Base-by-base conservation (phyloP, 108 stramenopile genomes). In the Nitzschia sp. region DNA sequence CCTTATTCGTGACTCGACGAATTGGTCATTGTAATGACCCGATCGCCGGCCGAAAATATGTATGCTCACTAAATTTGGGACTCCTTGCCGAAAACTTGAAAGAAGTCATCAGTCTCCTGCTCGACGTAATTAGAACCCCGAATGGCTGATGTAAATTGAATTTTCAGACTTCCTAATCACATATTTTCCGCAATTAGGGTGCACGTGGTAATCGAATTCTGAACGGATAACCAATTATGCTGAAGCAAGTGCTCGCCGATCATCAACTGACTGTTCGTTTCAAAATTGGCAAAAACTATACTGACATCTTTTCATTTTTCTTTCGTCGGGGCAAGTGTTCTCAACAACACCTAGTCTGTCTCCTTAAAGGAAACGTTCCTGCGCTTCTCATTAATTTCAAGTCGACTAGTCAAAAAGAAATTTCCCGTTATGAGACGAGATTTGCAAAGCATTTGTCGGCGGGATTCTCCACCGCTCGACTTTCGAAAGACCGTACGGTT, bases 401-500 rank as follows among this genome's bases (percentile, higher is more conserved):
- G 38, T 9, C 13, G 38, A 9, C 6, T 42, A 6, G 38, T 9
- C 9, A 42, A 13, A 42, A 9, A 13, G 38, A 13, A 13, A 42
- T 6, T 42, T 42, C 6, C 13, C 13, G 9, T 42, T 42, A 13
- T 42, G 38, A 42, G n/a, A n/a, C n/a, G n/a, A n/a, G n/a, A n/a
- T n/a, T n/a, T n/a, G n/a, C n/a, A n/a, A n/a, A n/a, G n/a, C n/a
- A n/a, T n/a, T n/a, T n/a, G n/a, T 42, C 9, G 38, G 9, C 38
- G 38, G 6, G 38, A 42, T 42, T 42, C 38, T 42, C 38, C 38
- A 42, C 38, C 38, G 13, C 13, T 13, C 13, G 13, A 13, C 13
- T 6, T 42, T 13, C n/a, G 25, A 25, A 65, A 65, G 64, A 51
- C 2, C 3, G 64, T 65, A 1, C 24, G 64, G 6, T 65, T 65